Conservation (phyloP, 2,329 filamentous ascomycete species). For the Fusarium brevicatenulatum region DNA sequence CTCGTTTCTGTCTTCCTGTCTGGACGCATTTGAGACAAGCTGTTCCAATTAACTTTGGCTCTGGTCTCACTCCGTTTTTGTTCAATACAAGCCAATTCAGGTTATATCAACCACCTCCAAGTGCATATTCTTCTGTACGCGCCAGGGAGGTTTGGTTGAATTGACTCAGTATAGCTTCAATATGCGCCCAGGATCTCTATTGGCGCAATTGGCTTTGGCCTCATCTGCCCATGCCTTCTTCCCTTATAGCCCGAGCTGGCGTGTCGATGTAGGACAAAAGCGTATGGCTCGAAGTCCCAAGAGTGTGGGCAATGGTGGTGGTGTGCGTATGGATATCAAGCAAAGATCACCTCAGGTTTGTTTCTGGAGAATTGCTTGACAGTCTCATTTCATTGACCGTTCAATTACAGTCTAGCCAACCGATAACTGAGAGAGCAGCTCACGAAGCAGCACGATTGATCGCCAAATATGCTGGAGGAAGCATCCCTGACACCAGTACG, state of each 20-base stretch:
- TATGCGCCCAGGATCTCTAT: slow-evolving; percentile 54
- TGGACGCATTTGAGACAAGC: slow-evolving; percentile 34
- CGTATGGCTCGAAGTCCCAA: slow-evolving; percentile 39
- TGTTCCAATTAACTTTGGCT: slow-evolving; percentile 22
- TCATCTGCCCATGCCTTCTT: slow-evolving; percentile 59
- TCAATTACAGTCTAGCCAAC: slow-evolving; percentile 46
- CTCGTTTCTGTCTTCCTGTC: slow-evolving; percentile 15
- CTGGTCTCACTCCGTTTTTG: neutral
- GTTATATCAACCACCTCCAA: slow-evolving; percentile 21
- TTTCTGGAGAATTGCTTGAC: slow-evolving; percentile 5
- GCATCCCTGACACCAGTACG: slow-evolving; percentile 12
- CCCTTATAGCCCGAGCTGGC: slow-evolving; percentile 55
- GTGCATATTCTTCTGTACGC: neutral
- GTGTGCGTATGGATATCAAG: slow-evolving; percentile 55
- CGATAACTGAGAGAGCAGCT: slow-evolving; percentile 50
- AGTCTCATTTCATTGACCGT: slow-evolving; percentile 16
- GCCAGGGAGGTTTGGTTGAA: slow-evolving; percentile 7
- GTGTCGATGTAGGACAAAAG: slow-evolving; percentile 43
- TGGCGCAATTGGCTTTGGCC: slow-evolving; percentile 60
- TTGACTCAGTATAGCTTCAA: slow-evolving; percentile 32
- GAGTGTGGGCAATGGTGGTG: slow-evolving; percentile 29
- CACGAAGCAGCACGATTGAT: slow-evolving; percentile 52
- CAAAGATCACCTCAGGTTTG: slow-evolving; percentile 51
- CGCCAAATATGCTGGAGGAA: slow-evolving; percentile 51
- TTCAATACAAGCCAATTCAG: slow-evolving; percentile 6